phyloP scores from a whole-genome alignment of 2,329 filamentous ascomycete species.

The Penicillium capsulatum region DNA sequence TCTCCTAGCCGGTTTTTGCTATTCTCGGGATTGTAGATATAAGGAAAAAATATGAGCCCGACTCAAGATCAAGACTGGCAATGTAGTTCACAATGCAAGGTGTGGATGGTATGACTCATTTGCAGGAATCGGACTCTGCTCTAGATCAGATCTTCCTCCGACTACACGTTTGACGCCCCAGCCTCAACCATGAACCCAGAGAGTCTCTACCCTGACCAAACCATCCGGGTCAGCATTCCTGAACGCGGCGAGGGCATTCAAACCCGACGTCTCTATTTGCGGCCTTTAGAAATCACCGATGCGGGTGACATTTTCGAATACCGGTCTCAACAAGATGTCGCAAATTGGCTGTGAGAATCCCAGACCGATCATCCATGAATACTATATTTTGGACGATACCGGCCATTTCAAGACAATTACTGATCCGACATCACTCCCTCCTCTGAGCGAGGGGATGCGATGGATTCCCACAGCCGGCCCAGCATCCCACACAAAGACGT shows the following conservation, averaged over 20 bases:
- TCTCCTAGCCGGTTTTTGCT: too few relatives aligned
- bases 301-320: slow-evolving; percentile 22
- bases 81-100: too few relatives aligned
- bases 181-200: neutral
- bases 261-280: slow-evolving; percentile 19
- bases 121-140: too few relatives aligned
- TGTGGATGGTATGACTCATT: too few relatives aligned
- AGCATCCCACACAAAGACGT: slow-evolving; percentile 11
- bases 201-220: slow-evolving; percentile 14
- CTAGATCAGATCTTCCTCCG: too few relatives aligned
- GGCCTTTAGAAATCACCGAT: slow-evolving; percentile 18
- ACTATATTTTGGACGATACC: too few relatives aligned
- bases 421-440: neutral
- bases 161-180: neutral
- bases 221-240: slow-evolving; percentile 13
- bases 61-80: too few relatives aligned
- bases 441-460: too few relatives aligned
- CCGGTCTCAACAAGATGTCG: slow-evolving; percentile 24
- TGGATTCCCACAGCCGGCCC: slow-evolving; percentile 8
- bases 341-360: slow-evolving; percentile 26
- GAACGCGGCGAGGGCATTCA: slow-evolving; percentile 4
- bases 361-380: too few relatives aligned
- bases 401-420: too few relatives aligned
- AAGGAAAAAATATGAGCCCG: too few relatives aligned
- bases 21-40: too few relatives aligned